phyloP scores from a whole-genome alignment of 345 rosid species.

The Corchorus capsularis region DNA sequence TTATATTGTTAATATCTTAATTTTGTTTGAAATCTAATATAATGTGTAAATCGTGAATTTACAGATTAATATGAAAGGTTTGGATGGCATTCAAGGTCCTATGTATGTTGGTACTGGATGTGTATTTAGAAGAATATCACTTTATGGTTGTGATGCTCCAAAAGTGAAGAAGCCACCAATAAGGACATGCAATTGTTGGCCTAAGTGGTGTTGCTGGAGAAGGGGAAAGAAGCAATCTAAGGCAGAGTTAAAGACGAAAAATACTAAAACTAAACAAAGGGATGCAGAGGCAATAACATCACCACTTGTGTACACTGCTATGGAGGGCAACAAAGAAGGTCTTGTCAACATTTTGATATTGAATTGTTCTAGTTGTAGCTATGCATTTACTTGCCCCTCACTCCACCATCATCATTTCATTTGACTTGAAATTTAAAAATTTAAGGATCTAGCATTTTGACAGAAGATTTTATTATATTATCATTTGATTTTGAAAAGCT shows the following conservation, averaged over 20 bases:
- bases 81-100: conserved; percentile 73
- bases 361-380: background rate
- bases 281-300: background rate
- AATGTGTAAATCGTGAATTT: background rate
- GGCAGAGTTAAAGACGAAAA: conserved; percentile 28
- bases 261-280: conserved; percentile 15
- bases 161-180: conserved; percentile 38
- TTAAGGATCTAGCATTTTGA: background rate
- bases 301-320: conserved; percentile 7
- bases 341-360: conserved; percentile 1
- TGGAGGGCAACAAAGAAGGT: conserved; percentile 43
- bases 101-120: conserved; percentile 54
- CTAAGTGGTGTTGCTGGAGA: conserved; percentile 25
- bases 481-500: conserved; percentile 14
- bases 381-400: background rate
- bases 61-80: conserved; percentile 61
- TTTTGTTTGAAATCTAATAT: background rate
- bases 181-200: conserved; percentile 46
- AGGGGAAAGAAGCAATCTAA: conserved; percentile 39
- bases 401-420: background rate
- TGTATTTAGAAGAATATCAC: conserved; percentile 51
- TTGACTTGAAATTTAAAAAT: background rate
- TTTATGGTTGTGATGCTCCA: conserved; percentile 49
- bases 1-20: background rate
- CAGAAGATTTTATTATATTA: background rate